Conservation (phyloP, 768 basidiomycete genomes). For the Sarcomyxa edulis region DNA sequence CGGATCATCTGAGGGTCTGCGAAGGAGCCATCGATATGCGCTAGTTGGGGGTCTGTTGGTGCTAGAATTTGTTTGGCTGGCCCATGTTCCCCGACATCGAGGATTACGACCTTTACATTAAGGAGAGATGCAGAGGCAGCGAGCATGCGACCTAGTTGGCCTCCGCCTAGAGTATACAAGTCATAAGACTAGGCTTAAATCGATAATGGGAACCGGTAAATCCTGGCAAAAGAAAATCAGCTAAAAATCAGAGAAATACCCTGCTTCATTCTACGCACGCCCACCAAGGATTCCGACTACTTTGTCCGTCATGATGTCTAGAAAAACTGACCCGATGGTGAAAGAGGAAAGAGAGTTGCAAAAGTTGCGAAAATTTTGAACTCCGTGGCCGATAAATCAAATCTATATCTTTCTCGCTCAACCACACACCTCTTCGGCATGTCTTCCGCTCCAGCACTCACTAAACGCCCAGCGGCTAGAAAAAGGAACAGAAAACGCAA, state of each 20-base stretch:
- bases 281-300: constrained; percentile 48
- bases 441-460: not conserved
- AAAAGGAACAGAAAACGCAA: constrained; percentile 52
- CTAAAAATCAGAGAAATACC: not conserved
- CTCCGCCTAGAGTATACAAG: constrained; percentile 61
- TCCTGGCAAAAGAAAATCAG: constrained; percentile 4
- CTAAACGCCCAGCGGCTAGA: constrained; percentile 17
- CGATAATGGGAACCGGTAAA: too few species aligned
- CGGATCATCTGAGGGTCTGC: constrained; percentile 72
- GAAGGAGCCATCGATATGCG: constrained; percentile 89
- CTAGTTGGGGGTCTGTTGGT: constrained; percentile 38
- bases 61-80: constrained; percentile 89
- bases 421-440: constrained; percentile 9
- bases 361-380: too few species aligned
- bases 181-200: constrained; percentile 6
- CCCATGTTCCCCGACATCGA: constrained; percentile 73
- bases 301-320: constrained; percentile 39
- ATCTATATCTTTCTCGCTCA: not conserved
- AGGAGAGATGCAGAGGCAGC: constrained; percentile 84
- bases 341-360: too few species aligned
- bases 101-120: constrained; percentile 76
- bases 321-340: too few species aligned
- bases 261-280: constrained; percentile 26
- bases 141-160: constrained; percentile 97
- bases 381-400: not conserved